Evolutionary conservation across 768 basidiomycete genomes (phyloP), one percentile per base, ranked within the genome.

Genomic region (Boletus fagicola): DNA sequence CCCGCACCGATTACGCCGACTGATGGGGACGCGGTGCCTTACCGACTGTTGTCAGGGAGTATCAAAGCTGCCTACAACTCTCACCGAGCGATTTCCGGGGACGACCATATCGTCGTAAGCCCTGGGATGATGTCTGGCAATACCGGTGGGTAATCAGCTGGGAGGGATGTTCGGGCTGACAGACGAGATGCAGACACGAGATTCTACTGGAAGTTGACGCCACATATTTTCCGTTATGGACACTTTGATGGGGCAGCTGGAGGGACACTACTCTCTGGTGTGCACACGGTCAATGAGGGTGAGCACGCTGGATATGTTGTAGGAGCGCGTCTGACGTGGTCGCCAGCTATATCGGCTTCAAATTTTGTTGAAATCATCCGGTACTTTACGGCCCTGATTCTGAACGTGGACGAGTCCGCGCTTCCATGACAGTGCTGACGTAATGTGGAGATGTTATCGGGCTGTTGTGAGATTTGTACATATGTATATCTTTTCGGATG

Each of bases 261-360:
- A 30, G 57, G 74, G 28, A 53, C 63, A 1, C 61, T 75, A 24
- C 71, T 71, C 49, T 64, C 67, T 26, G 78, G 79, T 1, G 72
- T 85, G n/a, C 90, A 90, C 68, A 88, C 88, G 3, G 81, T 90
- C 28, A 81, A 90, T 56, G 90, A 90, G 78, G 78, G 87, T 86
- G 64, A 65, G 81, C 65, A 13, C 12, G 9, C 5, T 30, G 31
- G 15, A 16, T n/a, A n/a, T 10, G 13, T 20, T 33, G 52, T 50
- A 35, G 36, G 24, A 30, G 10, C 36, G 5, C 38, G 3, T n/a
- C n/a, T 53, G 36, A 43, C 35, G 6, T 15, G 36, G 18, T 16
- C 54, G 16, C 36, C 46, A 53, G 87, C 75, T 24, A 71, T 85
- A 20, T 62, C 72, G 11, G 77, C 76, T 1, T 79, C 82, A 56